These are phyloP conservation scores for Leccinum pachyderme DNA, from an alignment of 1,284 basidiomycete species.

Conservation along the genomic window DNA sequence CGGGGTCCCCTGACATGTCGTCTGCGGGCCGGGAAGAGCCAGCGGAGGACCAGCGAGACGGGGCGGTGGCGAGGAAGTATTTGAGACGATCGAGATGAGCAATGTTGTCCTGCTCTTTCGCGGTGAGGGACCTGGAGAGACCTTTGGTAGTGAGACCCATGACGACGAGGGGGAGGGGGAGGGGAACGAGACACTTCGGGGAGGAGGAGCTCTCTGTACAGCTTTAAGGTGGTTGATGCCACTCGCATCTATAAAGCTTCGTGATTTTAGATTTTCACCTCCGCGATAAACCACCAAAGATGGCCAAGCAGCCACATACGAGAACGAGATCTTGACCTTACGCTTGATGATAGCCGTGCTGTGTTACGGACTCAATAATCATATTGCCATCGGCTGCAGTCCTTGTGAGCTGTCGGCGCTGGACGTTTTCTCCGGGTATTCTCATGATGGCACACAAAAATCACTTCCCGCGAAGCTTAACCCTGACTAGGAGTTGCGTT, in stretches of 20 bases:
- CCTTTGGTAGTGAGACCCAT: slow-evolving; percentile 33
- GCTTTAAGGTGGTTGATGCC: slow-evolving; percentile 19
- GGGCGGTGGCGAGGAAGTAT: slow-evolving; percentile 85
- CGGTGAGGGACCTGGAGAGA: slow-evolving; percentile 48
- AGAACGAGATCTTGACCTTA: slow-evolving; percentile 29
- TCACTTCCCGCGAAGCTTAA: slow-evolving; percentile 26
- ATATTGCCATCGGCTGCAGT: slow-evolving; percentile 31
- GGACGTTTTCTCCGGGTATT: slow-evolving; percentile 24
- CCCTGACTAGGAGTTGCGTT: slow-evolving; percentile 15
- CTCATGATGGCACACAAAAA: slow-evolving; percentile 14
- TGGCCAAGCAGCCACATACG: slow-evolving; percentile 17
- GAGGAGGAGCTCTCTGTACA: slow-evolving; percentile 15
- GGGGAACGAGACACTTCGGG: slow-evolving; percentile 9
- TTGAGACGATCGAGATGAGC: slow-evolving; percentile 76
- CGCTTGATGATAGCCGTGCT: slow-evolving; percentile 35
- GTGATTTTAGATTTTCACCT: slow-evolving; percentile 25
- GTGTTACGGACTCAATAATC: slow-evolving; percentile 29
- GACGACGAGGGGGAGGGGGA: slow-evolving; percentile 2
- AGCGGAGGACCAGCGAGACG: slow-evolving; percentile 57
- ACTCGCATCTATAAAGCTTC: slow-evolving; percentile 26
- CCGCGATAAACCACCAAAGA: slow-evolving; percentile 28
- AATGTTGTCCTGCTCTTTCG: slow-evolving; percentile 64
- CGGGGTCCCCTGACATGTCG: slow-evolving; percentile 16
- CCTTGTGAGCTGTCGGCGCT: slow-evolving; percentile 32
- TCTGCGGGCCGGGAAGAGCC: slow-evolving; percentile 26